Evolutionary conservation across 768 basidiomycete genomes (phyloP).

Genomic region (Lentinula raphanica): DNA sequence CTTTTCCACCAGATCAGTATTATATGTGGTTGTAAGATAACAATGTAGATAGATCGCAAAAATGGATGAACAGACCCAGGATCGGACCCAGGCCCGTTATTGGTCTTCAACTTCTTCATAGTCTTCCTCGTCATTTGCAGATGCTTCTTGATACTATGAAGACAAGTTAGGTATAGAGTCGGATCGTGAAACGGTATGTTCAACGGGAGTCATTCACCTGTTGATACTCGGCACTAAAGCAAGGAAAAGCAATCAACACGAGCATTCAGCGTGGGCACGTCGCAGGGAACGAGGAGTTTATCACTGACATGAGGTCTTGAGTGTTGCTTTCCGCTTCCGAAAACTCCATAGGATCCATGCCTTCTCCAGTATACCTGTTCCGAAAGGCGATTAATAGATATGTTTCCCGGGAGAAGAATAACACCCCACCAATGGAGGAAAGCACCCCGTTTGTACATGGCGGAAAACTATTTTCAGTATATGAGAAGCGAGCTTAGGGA

Average conservation of each 20-base stretch:
- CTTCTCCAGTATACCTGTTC: conserved; percentile 80
- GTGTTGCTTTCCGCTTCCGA: conserved; percentile 84
- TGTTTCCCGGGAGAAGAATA: no score
- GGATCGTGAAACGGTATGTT: neutral
- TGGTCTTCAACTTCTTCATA: conserved; percentile 15
- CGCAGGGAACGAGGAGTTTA: neutral
- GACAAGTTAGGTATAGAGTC: neutral
- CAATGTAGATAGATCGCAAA: neutral
- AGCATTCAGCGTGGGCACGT: neutral
- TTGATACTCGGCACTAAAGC: conserved; percentile 80
- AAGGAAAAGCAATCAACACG: conserved; percentile 3
- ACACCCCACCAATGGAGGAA: conserved; percentile 92
- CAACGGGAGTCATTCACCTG: conserved; percentile 41
- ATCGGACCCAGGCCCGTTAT: neutral
- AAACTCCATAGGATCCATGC: conserved; percentile 87
- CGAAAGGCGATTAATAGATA: no score
- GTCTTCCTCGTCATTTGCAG: conserved; percentile 31
- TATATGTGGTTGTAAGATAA: neutral
- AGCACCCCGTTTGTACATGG: conserved; percentile 81
- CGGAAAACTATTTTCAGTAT: conserved; percentile 45
- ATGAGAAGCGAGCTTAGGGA: neutral
- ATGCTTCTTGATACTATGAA: conserved; percentile 58
- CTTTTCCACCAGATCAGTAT: neutral
- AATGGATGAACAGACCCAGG: neutral
- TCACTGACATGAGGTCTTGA: conserved; percentile 70